Conservation (phyloP, 1,284 basidiomycete genomes). For the Trametes polyzona region DNA sequence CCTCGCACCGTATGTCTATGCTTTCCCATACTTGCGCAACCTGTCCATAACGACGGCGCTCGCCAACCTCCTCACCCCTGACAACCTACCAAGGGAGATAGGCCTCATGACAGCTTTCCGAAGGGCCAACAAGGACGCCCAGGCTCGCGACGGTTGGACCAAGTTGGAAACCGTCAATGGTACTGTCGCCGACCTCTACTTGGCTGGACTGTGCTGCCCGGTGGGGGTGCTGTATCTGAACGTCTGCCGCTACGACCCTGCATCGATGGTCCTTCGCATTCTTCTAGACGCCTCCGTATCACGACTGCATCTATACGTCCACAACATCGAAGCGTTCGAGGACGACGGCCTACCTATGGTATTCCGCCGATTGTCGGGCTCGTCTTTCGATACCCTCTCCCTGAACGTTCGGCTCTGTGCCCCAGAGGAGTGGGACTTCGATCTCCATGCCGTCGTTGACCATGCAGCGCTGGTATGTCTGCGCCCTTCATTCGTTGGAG, state of each 20-base stretch:
- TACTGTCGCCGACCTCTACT: slow-evolving; percentile 3
- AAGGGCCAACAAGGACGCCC: background rate
- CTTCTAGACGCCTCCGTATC: background rate
- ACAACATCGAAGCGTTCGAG: background rate
- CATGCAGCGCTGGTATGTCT: background rate
- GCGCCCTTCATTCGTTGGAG: background rate
- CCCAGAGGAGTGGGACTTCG: background rate
- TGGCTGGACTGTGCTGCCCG: slow-evolving; percentile 1
- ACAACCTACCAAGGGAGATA: background rate
- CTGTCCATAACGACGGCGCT: background rate
- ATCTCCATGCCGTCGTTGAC: background rate
- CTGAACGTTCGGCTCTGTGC: background rate
- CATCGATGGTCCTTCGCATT: background rate
- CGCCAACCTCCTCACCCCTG: background rate
- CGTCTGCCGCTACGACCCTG: background rate
- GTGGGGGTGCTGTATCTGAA: slow-evolving; percentile 4
- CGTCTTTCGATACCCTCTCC: background rate
- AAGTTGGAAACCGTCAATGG: slow-evolving; percentile 9
- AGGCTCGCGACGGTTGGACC: background rate
- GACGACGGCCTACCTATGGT: background rate
- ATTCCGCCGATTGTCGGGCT: background rate
- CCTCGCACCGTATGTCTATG: slow-evolving; percentile 5
- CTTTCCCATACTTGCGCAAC: slow-evolving; percentile 6
- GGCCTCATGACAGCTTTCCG: background rate
- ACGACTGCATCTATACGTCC: slow-evolving; percentile 1